Base-by-base conservation (phyloP, 768 basidiomycete genomes). In the Suillus subaureus region DNA sequence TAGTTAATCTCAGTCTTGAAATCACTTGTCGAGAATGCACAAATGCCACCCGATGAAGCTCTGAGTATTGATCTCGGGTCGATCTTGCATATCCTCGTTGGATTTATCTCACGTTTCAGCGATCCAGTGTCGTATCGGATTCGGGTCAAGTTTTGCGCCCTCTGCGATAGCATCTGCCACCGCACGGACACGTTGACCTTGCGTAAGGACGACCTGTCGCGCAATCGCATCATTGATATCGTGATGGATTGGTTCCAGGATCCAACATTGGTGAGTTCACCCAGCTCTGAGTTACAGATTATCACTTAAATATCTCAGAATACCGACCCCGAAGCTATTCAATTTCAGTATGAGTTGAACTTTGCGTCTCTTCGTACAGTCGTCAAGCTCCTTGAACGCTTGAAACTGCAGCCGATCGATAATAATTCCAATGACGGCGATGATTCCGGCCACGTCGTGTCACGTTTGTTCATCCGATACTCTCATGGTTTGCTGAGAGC, bases 211-310 rank as follows among this genome's bases (percentile, higher is more conserved):
- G 86, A 82, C 66, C 76, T 78, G 62, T 81, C 87, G 16, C 86
- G 93, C 15, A 90, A 93, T 73, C 81, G 83, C 43, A 85, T 94
- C 45, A 80, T 94, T 31, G 92, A 96, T 66, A 83, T 85, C 39
- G 79, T 96, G n/a, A 81, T 90, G 73, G 88, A 90, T 52, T 97
- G 94, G 94, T 86, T 92, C 49, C 82, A 84, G 67, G 83, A 86
- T 61, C 79, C 84, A 9, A 64, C 79, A 18, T 69, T 72, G 65
- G 92, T 91, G 61, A 63, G 87, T 76, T 26, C 28, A 39, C 61
- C 2, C n/a, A 28, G 42, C 16, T 23, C 52, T 49, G 60, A 54
- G 63, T 49, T 62, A 26, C 49, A 2, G 40, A 54, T 45, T 45
- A 35, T 64, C 11, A 4, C 62, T 23, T 52, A 57, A 61, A 66